Conservation (phyloP, 2,329 filamentous ascomycete genomes). For the Fonsecaea erecta region DNA sequence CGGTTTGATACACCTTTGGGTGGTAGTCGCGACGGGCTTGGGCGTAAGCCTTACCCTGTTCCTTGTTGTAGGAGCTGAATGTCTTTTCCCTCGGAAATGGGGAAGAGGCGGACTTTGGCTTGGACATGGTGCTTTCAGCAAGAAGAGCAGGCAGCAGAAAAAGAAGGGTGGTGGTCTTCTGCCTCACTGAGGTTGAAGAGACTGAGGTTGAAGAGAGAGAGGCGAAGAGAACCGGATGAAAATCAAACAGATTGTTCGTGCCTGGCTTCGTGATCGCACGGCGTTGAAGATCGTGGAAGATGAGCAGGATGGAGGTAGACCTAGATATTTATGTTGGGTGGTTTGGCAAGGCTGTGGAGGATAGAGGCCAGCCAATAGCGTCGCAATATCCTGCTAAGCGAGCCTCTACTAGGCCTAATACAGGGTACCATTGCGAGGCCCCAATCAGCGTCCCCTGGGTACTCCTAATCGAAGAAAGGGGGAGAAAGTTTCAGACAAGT, state of each 20-base stretch:
- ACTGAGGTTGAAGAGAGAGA: too few species aligned
- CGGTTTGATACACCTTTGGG: conserved; percentile 50
- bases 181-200: too few species aligned
- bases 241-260: neutral
- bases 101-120: neutral
- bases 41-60: conserved; percentile 54
- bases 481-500: neutral
- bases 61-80: conserved; percentile 52
- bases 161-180: neutral
- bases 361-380: neutral
- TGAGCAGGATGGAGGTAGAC: neutral
- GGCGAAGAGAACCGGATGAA: neutral
- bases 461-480: neutral
- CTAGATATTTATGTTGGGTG: neutral
- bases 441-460: too few species aligned
- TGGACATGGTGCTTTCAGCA: neutral
- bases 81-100: conserved; percentile 41
- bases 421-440: conserved; percentile 22
- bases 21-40: conserved; percentile 52
- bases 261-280: neutral
- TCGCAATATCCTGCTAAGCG: neutral
- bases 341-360: neutral
- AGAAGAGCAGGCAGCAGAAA: neutral
- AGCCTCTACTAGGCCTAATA: conserved; percentile 6
- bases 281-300: neutral